Evolutionary conservation across 1,139 yeast genomes (phyloP), one percentile per base, ranked within the genome.

Genomic region (Blastobotrys buckinghamii): DNA sequence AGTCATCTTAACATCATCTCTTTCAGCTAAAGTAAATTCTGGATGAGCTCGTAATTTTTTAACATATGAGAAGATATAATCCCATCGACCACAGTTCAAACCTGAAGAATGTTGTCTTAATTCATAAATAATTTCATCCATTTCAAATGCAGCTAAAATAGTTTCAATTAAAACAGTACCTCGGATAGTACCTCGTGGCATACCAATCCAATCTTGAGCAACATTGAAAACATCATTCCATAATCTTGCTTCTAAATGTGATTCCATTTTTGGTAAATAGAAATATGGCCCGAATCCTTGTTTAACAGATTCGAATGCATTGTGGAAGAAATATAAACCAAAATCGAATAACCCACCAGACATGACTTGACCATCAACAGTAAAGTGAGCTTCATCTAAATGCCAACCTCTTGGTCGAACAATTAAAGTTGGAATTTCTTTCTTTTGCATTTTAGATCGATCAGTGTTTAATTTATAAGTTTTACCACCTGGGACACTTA

Each of bases 381-480:
- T 61, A 53, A 84, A 76, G 65, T 84, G 92, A 67, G 76, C 78
- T 68, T 84, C 94, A 44, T 75, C 78, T 67, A 84, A 75, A 67
- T 84, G 94, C 94, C 94, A 84, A 50, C 94, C 94, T 68, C 94
- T 79, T 56, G 94, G 92, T 64, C 94, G 79, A 53, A 84, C 88
- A 69, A 84, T 81, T 66, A 84, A 74, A 44, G 92, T 84, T 53
- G 92, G 92, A 51, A 81, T 51, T 22, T 52, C 55, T 53, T 59
- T 66, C 78, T 74, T 56, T 72, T 72, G 58, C 53, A 51, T 52
- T 52, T 55, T 55, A 35, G 56, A 52, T 41, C 61, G 59, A 55
- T 68, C 70, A 29, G 58, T 49, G 57, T 82, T 78, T 62, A 84
- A 75, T 62, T 76, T 70, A 70, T 84, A 84, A 53, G 72, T 69